Evolutionary conservation across 805 yeast genomes (phyloP).

Genomic region (Pichia gijzeniarum): DNA sequence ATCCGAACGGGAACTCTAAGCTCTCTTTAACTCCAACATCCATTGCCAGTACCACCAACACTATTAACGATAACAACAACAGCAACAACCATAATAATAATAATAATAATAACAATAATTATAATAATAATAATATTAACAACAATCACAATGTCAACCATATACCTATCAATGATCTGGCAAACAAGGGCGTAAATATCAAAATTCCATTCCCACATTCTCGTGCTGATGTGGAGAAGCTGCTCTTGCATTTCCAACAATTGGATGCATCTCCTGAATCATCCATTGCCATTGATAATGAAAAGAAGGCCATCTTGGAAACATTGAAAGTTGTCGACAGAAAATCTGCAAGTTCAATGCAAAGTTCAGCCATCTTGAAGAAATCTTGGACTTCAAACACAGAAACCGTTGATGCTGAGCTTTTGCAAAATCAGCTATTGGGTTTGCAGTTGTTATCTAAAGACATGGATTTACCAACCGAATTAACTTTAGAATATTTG

Average conservation of each 20-base stretch:
- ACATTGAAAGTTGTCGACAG: conserved; percentile 35
- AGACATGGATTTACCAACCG: conserved; percentile 58
- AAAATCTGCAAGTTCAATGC: conserved; percentile 33
- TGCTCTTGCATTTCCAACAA: conserved; percentile 5
- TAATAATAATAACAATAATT: neutral
- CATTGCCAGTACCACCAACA: neutral
- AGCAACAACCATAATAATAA: too few species aligned
- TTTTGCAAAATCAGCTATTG: conserved; percentile 52
- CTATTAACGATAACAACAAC: neutral
- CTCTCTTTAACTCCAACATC: neutral
- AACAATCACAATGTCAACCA: too few species aligned
- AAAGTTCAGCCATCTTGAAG: conserved; percentile 23
- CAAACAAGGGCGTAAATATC: neutral
- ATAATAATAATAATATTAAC: too few species aligned
- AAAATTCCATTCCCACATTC: conserved; percentile 4
- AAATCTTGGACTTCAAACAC: conserved; percentile 20
- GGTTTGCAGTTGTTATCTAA: conserved; percentile 60
- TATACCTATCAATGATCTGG: too few species aligned
- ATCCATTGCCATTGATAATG: conserved; percentile 17
- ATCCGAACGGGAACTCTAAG: too few species aligned
- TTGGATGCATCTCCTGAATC: conserved; percentile 2
- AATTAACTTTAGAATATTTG: conserved; percentile 36
- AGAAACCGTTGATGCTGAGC: conserved; percentile 35
- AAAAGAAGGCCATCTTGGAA: conserved; percentile 37
- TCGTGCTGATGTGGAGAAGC: conserved; percentile 3